Base-by-base conservation (phyloP, 2,329 filamentous ascomycete genomes). In the Cercospora sojina region DNA sequence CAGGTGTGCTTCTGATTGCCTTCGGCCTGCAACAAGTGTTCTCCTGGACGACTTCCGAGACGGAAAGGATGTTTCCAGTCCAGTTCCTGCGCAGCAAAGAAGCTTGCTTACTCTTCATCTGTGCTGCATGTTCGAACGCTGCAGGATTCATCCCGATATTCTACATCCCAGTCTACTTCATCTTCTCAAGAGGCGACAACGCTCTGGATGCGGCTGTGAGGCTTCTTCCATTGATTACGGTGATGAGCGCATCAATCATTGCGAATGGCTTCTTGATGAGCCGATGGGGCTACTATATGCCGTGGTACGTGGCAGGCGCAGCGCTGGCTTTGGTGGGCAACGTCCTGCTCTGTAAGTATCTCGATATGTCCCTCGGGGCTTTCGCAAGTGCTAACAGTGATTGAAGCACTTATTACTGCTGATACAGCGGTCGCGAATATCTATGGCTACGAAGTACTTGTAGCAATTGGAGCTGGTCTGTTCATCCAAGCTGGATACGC, bases 91-190 rank as follows among this genome's bases (percentile, higher is more conserved):
- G 73, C 5, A 77, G 77, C 3, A 72, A 80, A 58, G 68, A 83
- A 1, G 69, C 84, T 0, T 74, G 86, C 0, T 84, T 81, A 69
- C 71, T 82, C 25, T 75, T 77, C 8, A 82, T 78, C 76, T 6
- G 75, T 79, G 3, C 74, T 74, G 7, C 70, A 79, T 35, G 80
- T 60, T 58, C 60, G 20, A 27, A 56, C 16, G 59, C 62, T 35
- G 51, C 32, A 10, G 47, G 23, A 18, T 67, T 64, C 20, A 51
- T 70, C 59, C 77, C 78, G 0, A 76, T 84, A 4, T 87, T 86
- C 75, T 87, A 84, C 74, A 81, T 84, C 5, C 85, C 85, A 0
- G 75, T 87, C 0, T 86, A 57, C 76, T 86, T 86, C 73, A 82
- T 84, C 64, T 87, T 87, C 71, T 79, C 79, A 0, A 77, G 77